Evolutionary conservation across 371 early-diverging fungal genomes (phyloP).

Genomic region (Syncephalis plumigaleata): DNA sequence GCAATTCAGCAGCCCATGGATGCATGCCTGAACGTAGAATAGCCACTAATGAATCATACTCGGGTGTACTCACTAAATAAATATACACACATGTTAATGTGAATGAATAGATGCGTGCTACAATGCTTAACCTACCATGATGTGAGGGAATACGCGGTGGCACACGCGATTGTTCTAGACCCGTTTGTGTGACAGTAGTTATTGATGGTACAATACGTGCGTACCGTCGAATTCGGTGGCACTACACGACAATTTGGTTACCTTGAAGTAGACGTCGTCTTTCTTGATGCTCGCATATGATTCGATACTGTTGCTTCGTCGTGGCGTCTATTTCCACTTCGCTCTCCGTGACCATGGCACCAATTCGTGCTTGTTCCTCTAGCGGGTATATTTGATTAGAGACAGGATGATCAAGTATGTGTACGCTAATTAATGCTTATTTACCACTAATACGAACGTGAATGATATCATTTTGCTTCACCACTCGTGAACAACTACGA

Average conservation of each 20-base stretch:
- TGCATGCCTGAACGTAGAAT: slow-evolving; percentile 52
- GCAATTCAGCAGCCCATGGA: slow-evolving; percentile 43
- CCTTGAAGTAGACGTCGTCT: too few relatives aligned
- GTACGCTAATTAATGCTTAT: neutral
- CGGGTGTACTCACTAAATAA: neutral
- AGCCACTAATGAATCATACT: slow-evolving; percentile 15
- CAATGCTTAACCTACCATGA: neutral
- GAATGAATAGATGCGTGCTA: too few relatives aligned
- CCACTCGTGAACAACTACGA: neutral
- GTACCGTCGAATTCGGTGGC: neutral
- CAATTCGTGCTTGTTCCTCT: neutral
- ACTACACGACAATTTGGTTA: too few relatives aligned
- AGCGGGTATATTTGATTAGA: neutral
- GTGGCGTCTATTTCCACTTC: neutral
- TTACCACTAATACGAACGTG: neutral
- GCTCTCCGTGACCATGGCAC: neutral
- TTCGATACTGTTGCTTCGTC: neutral
- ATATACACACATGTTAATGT: neutral
- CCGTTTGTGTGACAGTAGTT: neutral
- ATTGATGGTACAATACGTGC: neutral
- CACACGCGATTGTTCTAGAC: neutral
- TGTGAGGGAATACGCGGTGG: neutral
- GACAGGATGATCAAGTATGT: neutral
- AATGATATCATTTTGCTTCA: neutral
- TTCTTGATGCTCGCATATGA: too few relatives aligned